Evolutionary conservation across 805 yeast genomes (phyloP).

Genomic region (Candida tammaniensis): DNA sequence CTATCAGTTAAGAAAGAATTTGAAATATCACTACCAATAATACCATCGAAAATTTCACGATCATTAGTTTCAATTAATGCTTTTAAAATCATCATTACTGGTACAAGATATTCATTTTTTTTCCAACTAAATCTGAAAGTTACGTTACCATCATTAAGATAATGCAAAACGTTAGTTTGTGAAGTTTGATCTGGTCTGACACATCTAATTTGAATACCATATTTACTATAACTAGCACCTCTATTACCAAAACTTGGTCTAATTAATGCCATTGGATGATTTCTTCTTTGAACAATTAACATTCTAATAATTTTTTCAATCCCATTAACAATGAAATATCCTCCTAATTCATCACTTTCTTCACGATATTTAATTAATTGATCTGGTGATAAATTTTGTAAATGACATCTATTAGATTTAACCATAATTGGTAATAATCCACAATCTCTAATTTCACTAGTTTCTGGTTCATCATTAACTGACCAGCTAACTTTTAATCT

Average conservation of each 20-base stretch:
- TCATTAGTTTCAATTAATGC: constrained; percentile 90
- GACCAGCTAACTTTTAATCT: constrained; percentile 79
- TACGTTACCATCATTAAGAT: constrained; percentile 91
- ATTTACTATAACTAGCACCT: constrained; percentile 85
- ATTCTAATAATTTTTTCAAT: constrained; percentile 94
- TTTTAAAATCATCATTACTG: constrained; percentile 87
- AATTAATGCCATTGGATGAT: constrained; percentile 96
- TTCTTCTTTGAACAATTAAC: constrained; percentile 96
- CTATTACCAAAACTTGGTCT: constrained; percentile 93
- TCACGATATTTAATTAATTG: constrained; percentile 77
- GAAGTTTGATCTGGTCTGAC: constrained; percentile 98
- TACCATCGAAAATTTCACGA: constrained; percentile 93
- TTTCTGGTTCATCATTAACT: constrained; percentile 84
- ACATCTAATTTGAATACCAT: constrained; percentile 90
- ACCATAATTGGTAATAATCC: constrained; percentile 93
- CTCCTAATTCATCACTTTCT: constrained; percentile 95
- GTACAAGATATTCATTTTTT: constrained; percentile 91
- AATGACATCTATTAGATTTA: constrained; percentile 85
- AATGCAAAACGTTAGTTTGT: constrained; percentile 95
- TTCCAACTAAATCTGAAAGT: constrained; percentile 97
- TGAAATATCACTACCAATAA: constrained; percentile 81
- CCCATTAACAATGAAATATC: constrained; percentile 94
- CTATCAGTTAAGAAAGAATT: constrained; percentile 98
- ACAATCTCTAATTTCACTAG: constrained; percentile 79
- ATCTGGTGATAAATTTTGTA: constrained; percentile 77